Evolutionary conservation across 148 eudicot genomes (phyloP), one percentile per base, ranked within the genome.

Genomic region (Fagopyrum tataricum): DNA sequence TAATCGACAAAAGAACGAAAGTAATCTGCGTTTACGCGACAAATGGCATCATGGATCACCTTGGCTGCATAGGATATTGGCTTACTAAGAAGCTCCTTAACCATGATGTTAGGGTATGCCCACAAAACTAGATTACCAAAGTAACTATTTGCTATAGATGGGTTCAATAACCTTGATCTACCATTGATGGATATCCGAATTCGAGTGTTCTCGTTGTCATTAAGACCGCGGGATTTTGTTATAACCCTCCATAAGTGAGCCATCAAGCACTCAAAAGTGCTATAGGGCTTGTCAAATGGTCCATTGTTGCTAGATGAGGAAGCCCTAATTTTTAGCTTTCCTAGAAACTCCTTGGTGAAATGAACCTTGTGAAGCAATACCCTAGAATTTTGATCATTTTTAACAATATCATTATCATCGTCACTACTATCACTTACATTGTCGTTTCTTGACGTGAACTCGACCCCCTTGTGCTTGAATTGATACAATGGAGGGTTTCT

Each of bases 181-280:
- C 85, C 87, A 44, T 82, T 79, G 4, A 84, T 81, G 8, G 85
- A 77, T 14, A 84, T 76, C 49, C 81, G 72, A 9, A 82, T 44
- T 4, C 72, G 53, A 21, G 87, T 82, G 23, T 81, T 79, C 73
- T 82, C 81, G 5, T 12, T 4, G 0, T 43, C 76, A 40, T 47
- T 71, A 7, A 84, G 81, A 18, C 80, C 73, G 6, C 87, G 85
- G 1, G 87, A 82, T 68, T 73, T 82, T 0, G 85, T 84, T 24
- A 84, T 77, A 61, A 78, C 70, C 70, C 81, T 72, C 87, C 87
- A 84, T 5, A 84, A 76, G 74, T 84, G 87, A 17, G 87, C 85
- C 18, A 84, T 67, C 18, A 84, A 78, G 76, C 83, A 77, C 78
- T 71, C 74, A 71, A 71, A 71, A 18, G 87, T 84, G 72, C 79